Percentiles rank a stretch among this genome's conserved stretches.
These are phyloP conservation scores for Stephania yunnanensis DNA, from an alignment of 164 flowering plant genomes.

Conservation along the genomic window DNA sequence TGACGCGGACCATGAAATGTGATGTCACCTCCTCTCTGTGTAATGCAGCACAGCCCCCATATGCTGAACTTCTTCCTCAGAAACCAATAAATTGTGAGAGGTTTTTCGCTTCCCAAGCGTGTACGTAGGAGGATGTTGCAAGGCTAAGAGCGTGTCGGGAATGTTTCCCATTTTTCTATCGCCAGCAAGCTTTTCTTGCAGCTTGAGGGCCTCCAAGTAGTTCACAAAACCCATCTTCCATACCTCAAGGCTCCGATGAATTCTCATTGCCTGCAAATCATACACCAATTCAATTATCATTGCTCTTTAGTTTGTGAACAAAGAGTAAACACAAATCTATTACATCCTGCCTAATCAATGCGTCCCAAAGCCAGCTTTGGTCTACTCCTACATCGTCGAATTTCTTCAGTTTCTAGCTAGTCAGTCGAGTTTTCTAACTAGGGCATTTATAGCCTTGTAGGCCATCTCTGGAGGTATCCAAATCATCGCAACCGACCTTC, in stretches of 20 bases:
- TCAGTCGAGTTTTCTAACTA: too few species aligned
- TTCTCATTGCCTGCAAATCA: conserved; percentile 42
- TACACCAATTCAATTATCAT: not conserved
- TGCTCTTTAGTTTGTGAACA: not conserved
- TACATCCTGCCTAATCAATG: too few species aligned
- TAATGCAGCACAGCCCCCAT: conserved; percentile 91
- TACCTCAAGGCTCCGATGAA: conserved; percentile 51
- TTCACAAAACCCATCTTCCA: conserved; percentile 77
- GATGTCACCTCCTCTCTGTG: conserved; percentile 92
- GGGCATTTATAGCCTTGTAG: too few species aligned
- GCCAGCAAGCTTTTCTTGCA: conserved; percentile 70
- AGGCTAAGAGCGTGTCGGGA: conserved; percentile 59
- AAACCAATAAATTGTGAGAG: conserved; percentile 66
- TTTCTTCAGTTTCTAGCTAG: too few species aligned
- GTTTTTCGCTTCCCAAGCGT: conserved; percentile 86
- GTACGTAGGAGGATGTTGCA: conserved; percentile 93
- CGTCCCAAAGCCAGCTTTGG: too few species aligned
- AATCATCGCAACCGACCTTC: too few species aligned
- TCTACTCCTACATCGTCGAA: too few species aligned
- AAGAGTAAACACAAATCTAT: not conserved
- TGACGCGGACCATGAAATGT: conserved; percentile 95
- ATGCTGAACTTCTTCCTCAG: conserved; percentile 49
- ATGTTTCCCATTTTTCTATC: conserved; percentile 55
- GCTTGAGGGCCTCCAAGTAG: conserved; percentile 67
- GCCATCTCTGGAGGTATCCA: too few species aligned